Conservation (phyloP, 2,329 filamentous ascomycete genomes). For the Escovopsis sp. region DNA sequence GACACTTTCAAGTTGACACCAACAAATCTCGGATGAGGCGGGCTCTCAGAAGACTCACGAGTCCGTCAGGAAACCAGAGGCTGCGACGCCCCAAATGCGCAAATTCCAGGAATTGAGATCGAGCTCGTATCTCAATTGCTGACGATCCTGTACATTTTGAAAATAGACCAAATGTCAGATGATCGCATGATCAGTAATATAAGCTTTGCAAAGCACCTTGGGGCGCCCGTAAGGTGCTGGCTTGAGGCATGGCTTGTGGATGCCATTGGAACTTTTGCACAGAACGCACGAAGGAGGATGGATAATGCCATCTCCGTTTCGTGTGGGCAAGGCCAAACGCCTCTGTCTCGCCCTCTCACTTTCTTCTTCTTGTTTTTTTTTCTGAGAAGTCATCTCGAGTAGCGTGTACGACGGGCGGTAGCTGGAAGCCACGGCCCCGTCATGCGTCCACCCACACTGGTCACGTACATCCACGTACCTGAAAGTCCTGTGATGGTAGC, state of each 20-base stretch:
- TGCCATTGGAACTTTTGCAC: too few species aligned
- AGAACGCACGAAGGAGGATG: too few species aligned
- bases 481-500: constrained; percentile 32
- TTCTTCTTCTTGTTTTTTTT: neutral
- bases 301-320: too few species aligned
- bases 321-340: too few species aligned
- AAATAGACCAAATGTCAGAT: too few species aligned
- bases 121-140: constrained; percentile 37
- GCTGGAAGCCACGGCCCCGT: too few species aligned
- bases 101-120: constrained; percentile 41
- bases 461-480: constrained; percentile 20
- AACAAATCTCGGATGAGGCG: neutral
- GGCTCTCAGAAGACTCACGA: constrained; percentile 23
- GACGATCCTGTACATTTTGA: constrained; percentile 26
- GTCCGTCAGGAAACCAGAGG: constrained; percentile 38
- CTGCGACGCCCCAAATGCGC: constrained; percentile 39
- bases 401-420: too few species aligned
- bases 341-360: neutral
- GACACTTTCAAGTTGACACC: neutral
- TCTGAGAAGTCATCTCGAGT: neutral
- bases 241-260: neutral
- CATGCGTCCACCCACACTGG: too few species aligned
- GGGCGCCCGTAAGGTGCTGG: neutral
- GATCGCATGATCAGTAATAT: too few species aligned
- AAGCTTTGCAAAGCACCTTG: neutral